Conservation (phyloP, 306 rosid genomes). For the Rosa lucieae region DNA sequence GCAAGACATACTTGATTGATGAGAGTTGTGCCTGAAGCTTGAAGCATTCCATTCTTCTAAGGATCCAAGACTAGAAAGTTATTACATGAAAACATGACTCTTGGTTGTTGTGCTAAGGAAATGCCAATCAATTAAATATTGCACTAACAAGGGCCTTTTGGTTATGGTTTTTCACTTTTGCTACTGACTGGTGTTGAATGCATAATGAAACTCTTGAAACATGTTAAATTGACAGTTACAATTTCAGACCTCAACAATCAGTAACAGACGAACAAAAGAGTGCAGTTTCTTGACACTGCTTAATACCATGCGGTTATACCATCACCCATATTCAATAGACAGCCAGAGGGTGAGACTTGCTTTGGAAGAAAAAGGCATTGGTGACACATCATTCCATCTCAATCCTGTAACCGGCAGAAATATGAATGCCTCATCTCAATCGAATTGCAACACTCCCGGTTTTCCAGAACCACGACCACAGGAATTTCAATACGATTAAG, state of each 20-base stretch:
- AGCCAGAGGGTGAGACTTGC: slow-evolving; percentile 95
- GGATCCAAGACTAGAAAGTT: no score
- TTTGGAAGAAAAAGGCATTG: slow-evolving; percentile 82
- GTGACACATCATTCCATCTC: slow-evolving; percentile 86
- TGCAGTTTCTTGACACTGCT: slow-evolving; percentile 12
- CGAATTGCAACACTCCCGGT: slow-evolving; percentile 66
- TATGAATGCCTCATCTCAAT: slow-evolving; percentile 49
- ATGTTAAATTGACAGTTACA: slow-evolving; percentile 5
- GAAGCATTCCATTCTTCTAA: no score
- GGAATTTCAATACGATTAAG: slow-evolving; percentile 69
- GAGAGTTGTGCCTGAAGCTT: no score
- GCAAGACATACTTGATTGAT: no score
- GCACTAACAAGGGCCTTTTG: not conserved
- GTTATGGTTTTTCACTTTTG: not conserved
- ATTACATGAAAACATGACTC: no score
- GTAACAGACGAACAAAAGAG: slow-evolving; percentile 1
- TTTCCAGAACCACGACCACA: slow-evolving; percentile 82
- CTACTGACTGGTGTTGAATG: slow-evolving; percentile 6
- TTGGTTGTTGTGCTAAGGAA: no score
- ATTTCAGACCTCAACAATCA: slow-evolving; percentile 31
- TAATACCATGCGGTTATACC: slow-evolving; percentile 80
- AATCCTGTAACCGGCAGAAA: slow-evolving; percentile 91
- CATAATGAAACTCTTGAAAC: not conserved
- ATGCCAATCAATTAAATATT: no score
- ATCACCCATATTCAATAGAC: slow-evolving; percentile 84